phyloP scores from a whole-genome alignment of 805 yeast genomes.

The Huiozyma sinensis region DNA sequence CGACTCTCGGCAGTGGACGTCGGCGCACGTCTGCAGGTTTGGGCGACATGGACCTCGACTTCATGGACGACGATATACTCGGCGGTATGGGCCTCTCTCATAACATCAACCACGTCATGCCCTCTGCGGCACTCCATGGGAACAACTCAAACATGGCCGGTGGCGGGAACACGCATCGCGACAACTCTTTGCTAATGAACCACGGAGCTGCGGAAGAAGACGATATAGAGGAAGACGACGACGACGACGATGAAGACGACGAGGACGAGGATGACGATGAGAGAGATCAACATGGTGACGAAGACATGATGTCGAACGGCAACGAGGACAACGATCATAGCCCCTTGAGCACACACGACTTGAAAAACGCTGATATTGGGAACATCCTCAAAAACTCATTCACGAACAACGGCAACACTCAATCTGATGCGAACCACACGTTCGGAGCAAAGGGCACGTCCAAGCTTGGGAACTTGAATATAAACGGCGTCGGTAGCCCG shows the following conservation, averaged over 20 bases:
- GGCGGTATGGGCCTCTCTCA: constrained; percentile 3
- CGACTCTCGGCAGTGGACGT: no score
- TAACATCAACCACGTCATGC: neutral
- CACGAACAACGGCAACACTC: neutral
- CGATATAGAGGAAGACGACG: constrained; percentile 3
- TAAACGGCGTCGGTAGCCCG: constrained; percentile 1
- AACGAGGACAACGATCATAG: neutral
- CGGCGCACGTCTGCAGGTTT: no score
- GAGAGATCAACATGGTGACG: constrained; percentile 30
- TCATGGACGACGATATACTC: constrained; percentile 9
- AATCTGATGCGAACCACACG: neutral
- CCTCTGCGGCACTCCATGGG: neutral
- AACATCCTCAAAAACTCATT: neutral
- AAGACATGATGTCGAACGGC: constrained; percentile 37
- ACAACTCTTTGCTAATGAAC: neutral
- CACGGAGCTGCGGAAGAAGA: neutral
- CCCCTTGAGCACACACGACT: neutral
- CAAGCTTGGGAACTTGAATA: neutral
- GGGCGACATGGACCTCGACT: constrained; percentile 9
- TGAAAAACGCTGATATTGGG: neutral
- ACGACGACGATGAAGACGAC: constrained; percentile 19
- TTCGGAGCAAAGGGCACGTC: neutral
- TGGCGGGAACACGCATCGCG: neutral
- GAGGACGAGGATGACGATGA: constrained; percentile 25
- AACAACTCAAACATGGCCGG: no score